Conservation (phyloP, 805 yeast genomes). For the Brettanomyces bruxellensis region DNA sequence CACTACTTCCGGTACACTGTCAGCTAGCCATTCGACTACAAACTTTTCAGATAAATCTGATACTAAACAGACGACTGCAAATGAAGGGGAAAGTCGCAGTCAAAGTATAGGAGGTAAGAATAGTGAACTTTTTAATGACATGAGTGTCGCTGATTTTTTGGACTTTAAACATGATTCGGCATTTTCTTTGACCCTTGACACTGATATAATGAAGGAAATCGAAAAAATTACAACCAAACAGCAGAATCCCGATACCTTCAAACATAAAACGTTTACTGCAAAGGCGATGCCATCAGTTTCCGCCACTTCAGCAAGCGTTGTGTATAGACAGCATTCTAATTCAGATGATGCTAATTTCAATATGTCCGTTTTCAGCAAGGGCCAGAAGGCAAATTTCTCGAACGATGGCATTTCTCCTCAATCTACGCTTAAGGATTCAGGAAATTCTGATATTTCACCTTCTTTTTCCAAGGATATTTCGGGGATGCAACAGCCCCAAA, state of each 20-base stretch:
- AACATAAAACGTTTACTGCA: constrained; percentile 10
- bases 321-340: not conserved
- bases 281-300: constrained; percentile 19
- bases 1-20: not conserved
- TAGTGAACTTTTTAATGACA: constrained; percentile 2
- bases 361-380: no score
- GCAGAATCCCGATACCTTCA: constrained; percentile 1
- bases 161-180: constrained; percentile 18
- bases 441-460: not conserved
- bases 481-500: not conserved
- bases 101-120: not conserved
- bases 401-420: not conserved
- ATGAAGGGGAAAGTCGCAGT: not conserved
- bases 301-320: constrained; percentile 14
- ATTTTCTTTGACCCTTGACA: constrained; percentile 14
- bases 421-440: not conserved
- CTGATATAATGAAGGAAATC: constrained; percentile 14
- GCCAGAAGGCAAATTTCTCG: no score
- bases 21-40: not conserved
- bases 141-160: constrained; percentile 18
- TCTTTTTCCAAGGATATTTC: not conserved
- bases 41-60: not conserved
- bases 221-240: constrained; percentile 1
- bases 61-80: not conserved
- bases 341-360: no score